phyloP scores from a whole-genome alignment of 192 early-diverging fungal species.

The Linnemannia schmuckeri region DNA sequence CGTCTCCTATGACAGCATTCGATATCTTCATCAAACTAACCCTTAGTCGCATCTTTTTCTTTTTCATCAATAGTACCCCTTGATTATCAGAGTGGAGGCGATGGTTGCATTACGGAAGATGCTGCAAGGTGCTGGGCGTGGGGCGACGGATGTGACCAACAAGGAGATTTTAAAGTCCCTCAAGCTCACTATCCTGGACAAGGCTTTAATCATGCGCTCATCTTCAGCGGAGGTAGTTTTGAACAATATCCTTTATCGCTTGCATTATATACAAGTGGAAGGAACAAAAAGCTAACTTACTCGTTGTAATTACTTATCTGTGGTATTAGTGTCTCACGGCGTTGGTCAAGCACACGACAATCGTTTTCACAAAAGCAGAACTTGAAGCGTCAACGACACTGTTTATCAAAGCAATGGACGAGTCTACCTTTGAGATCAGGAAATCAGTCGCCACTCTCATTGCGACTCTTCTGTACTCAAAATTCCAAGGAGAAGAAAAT shows the following conservation, averaged over 20 bases:
- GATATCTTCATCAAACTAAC: not conserved
- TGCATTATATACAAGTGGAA: not conserved
- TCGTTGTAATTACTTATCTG: not conserved
- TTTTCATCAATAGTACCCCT: conserved; percentile 49
- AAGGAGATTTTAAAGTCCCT: conserved; percentile 82
- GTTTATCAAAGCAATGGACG: conserved; percentile 58
- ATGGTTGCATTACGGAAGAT: conserved; percentile 72
- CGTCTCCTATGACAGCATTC: no score
- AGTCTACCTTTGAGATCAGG: conserved; percentile 55
- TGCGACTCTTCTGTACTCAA: conserved; percentile 57
- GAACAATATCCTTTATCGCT: not conserved
- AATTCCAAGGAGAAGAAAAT: conserved; percentile 55
- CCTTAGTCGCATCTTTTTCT: no score
- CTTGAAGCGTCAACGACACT: conserved; percentile 40
- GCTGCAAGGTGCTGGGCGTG: conserved; percentile 82
- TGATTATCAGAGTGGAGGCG: conserved; percentile 77
- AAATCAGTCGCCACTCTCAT: conserved; percentile 53
- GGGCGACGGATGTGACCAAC: conserved; percentile 72
- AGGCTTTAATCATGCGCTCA: conserved; percentile 75
- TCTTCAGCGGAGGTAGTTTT: conserved; percentile 73
- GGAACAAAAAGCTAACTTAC: not conserved
- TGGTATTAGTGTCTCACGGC: conserved; percentile 63
- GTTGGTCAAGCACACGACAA: conserved; percentile 60
- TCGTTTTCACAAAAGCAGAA: conserved; percentile 50
- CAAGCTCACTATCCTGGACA: conserved; percentile 75